Percentiles rank a stretch among this genome's conserved stretches.
Conservation (phyloP, 208 protist genomes). For the Trypanosoma conorhini region DNA sequence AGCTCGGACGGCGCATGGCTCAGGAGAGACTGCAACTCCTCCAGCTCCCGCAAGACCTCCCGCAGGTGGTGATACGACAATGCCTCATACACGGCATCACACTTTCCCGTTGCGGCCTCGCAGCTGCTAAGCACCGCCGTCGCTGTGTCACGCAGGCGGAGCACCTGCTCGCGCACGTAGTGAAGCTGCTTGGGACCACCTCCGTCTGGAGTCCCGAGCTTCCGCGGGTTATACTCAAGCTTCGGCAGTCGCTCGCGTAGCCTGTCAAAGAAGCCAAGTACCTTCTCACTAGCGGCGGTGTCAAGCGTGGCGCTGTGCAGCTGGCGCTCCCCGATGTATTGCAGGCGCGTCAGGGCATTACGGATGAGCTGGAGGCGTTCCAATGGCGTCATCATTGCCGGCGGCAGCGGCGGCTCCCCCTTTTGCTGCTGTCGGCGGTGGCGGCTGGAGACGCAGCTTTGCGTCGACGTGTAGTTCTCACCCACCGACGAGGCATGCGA, state of each 20-base stretch:
- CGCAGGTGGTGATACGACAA: slow-evolving; percentile 67
- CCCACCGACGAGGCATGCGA: slow-evolving; percentile 60
- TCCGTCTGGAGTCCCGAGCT: slow-evolving; percentile 38
- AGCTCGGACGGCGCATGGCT: slow-evolving; percentile 36
- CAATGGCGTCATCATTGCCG: slow-evolving; percentile 60
- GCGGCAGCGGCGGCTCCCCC: slow-evolving; percentile 41
- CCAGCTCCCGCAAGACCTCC: slow-evolving; percentile 59
- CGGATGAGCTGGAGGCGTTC: slow-evolving; percentile 80
- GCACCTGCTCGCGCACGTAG: slow-evolving; percentile 50
- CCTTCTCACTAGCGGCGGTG: slow-evolving; percentile 50
- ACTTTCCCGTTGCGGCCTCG: slow-evolving; percentile 22
- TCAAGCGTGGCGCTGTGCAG: slow-evolving; percentile 65
- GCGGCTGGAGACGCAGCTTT: slow-evolving; percentile 43
- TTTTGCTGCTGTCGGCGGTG: slow-evolving; percentile 38
- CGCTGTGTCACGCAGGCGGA: slow-evolving; percentile 27
- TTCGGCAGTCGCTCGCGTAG: slow-evolving; percentile 52
- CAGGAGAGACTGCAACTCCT: slow-evolving; percentile 65
- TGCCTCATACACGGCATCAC: slow-evolving; percentile 61
- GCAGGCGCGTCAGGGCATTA: slow-evolving; percentile 71
- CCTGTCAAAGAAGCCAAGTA: slow-evolving; percentile 50
- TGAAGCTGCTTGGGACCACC: slow-evolving; percentile 58
- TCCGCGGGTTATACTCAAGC: slow-evolving; percentile 61
- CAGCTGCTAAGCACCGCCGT: slow-evolving; percentile 19
- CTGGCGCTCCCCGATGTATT: slow-evolving; percentile 76
- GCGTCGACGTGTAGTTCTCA: slow-evolving; percentile 44